Conservation (phyloP, 1,284 basidiomycete genomes). For the Papiliotrema flavescens region DNA sequence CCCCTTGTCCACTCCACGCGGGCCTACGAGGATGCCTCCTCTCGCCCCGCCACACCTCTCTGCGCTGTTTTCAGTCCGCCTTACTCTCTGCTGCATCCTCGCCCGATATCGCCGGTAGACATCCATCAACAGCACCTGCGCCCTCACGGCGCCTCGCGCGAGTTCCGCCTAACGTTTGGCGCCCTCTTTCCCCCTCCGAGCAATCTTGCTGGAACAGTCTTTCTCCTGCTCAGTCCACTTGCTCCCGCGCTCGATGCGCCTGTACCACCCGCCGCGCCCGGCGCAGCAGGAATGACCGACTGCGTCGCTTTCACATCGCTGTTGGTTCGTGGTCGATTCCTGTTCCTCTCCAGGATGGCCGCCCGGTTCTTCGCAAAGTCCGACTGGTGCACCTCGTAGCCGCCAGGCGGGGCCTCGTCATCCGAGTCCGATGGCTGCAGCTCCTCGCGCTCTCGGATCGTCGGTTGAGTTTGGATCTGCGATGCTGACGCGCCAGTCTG, state of each 20-base stretch:
- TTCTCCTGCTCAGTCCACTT: not conserved
- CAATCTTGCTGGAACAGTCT: not conserved
- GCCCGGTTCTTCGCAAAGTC: slow-evolving; percentile 11
- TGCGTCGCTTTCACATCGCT: not conserved
- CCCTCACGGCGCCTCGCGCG: not conserved
- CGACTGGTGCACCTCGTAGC: slow-evolving; percentile 28
- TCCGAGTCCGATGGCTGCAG: slow-evolving; percentile 47
- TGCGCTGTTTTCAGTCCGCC: too few relatives aligned
- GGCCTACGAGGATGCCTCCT: too few relatives aligned
- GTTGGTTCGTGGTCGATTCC: not conserved
- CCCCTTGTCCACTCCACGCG: too few relatives aligned
- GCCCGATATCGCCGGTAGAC: too few relatives aligned
- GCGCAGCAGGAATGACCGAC: not conserved
- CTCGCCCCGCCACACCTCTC: too few relatives aligned
- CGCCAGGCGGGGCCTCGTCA: slow-evolving; percentile 45
- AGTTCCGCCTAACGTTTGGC: not conserved
- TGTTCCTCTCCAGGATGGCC: slow-evolving; percentile 3
- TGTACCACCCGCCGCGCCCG: too few relatives aligned
- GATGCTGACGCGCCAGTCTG: not conserved
- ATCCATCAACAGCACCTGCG: too few relatives aligned
- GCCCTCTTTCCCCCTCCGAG: not conserved
- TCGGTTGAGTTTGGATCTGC: not conserved
- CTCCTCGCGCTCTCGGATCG: slow-evolving; percentile 7
- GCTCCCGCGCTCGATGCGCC: not conserved
- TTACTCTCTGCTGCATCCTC: too few relatives aligned